Conservation (phyloP, 2,329 filamentous ascomycete species). For the Cordyceps cicadae region DNA sequence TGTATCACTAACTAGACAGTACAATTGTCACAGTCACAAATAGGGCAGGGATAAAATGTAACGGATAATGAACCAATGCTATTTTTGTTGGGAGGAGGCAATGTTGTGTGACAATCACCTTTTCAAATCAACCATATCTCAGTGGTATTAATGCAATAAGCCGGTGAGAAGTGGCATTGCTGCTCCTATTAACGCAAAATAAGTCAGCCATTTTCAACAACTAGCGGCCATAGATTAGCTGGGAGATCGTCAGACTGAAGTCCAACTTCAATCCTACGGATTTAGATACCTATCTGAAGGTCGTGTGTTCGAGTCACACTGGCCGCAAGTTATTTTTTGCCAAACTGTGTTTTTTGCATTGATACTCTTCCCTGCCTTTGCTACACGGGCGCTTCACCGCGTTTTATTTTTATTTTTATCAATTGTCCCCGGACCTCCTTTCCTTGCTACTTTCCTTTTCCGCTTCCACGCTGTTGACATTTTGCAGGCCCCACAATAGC, state of each 20-base stretch:
- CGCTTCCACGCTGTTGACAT: not conserved
- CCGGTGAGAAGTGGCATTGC: too few species aligned
- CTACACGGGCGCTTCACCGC: too few species aligned
- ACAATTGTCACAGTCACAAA: too few species aligned
- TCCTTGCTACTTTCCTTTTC: not conserved
- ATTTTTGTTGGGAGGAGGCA: too few species aligned
- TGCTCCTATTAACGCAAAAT: not conserved
- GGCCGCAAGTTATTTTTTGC: constrained; percentile 18
- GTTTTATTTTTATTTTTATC: not conserved
- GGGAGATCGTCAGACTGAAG: constrained; percentile 24
- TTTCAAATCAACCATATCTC: too few species aligned
- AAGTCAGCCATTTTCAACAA: constrained; percentile 4
- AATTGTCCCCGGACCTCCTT: not conserved
- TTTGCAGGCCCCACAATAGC: constrained; percentile 1
- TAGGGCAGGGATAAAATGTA: too few species aligned
- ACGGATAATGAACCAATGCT: too few species aligned
- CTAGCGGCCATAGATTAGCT: constrained; percentile 23
- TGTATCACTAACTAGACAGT: too few species aligned
- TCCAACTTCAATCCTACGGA: constrained; percentile 21
- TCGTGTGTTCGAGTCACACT: constrained; percentile 24
- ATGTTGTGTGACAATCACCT: too few species aligned
- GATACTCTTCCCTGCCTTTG: too few species aligned
- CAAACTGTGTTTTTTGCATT: not conserved
- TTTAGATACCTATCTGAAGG: constrained; percentile 21
- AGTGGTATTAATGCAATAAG: too few species aligned